Evolutionary conservation across 148 eudicot species (phyloP).

Genomic region (Vaccinium macrocarpon): DNA sequence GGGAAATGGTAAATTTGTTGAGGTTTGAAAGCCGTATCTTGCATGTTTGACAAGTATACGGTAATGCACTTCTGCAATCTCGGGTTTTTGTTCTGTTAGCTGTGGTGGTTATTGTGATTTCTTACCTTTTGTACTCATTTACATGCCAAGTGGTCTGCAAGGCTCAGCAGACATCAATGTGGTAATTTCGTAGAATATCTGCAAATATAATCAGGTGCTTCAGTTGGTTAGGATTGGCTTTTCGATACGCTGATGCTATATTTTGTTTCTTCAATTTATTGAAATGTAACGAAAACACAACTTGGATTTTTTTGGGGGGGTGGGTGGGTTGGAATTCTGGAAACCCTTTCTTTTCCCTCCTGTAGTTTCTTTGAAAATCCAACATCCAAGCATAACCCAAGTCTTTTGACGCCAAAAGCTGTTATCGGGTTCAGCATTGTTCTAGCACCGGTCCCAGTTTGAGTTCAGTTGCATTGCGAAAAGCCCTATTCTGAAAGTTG

Average conservation of each 20-base stretch:
- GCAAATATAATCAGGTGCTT: not conserved
- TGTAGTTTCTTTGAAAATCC: too few relatives aligned
- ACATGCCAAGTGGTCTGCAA: not conserved
- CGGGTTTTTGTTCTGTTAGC: not conserved
- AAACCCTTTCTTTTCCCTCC: too few relatives aligned
- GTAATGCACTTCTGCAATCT: not conserved
- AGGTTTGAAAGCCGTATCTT: not conserved
- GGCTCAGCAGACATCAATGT: not conserved
- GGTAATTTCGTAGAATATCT: not conserved
- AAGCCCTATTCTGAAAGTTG: too few relatives aligned
- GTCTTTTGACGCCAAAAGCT: too few relatives aligned
- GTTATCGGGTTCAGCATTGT: too few relatives aligned
- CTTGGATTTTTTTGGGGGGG: too few relatives aligned
- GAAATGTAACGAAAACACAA: not conserved
- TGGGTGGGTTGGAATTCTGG: too few relatives aligned
- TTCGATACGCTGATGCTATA: not conserved
- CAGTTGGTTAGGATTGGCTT: not conserved
- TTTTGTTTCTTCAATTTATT: not conserved
- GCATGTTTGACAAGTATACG: not conserved
- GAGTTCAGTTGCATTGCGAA: too few relatives aligned
- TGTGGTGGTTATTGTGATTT: not conserved
- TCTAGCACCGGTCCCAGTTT: too few relatives aligned
- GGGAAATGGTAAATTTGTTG: not conserved
- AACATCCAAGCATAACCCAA: too few relatives aligned
- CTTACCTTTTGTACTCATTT: not conserved